These are phyloP conservation scores for Achaetomium macrosporum DNA, from an alignment of 2,329 filamentous ascomycete species.

Conservation along the genomic window DNA sequence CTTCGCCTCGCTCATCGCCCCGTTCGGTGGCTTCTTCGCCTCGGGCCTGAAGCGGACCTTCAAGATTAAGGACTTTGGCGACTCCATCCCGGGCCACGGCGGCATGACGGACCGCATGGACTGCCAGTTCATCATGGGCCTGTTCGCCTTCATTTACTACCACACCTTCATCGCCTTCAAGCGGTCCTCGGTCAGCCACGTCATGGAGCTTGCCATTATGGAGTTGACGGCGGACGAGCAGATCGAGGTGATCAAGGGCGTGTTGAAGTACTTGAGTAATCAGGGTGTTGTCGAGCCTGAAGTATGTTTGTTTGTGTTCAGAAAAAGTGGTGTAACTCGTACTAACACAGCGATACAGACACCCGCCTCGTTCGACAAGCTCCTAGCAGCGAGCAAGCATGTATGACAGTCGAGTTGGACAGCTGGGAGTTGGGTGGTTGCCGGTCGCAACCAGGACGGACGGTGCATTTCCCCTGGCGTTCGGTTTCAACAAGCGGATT, in stretches of 20 bases:
- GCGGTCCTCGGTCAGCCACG: constrained; percentile 75
- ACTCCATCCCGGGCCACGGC: constrained; percentile 94
- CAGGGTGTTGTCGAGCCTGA: constrained; percentile 46
- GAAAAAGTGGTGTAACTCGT: not conserved
- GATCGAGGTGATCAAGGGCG: constrained; percentile 66
- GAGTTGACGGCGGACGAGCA: constrained; percentile 86
- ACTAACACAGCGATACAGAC: not conserved
- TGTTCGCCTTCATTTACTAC: constrained; percentile 98
- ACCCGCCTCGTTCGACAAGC: constrained; percentile 7
- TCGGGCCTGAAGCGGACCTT: constrained; percentile 97
- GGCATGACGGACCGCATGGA: constrained; percentile 99
- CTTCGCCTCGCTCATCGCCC: constrained; percentile 93
- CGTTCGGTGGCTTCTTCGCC: constrained; percentile 97
- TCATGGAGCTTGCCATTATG: constrained; percentile 87
- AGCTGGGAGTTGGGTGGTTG: not conserved
- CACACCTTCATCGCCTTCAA: constrained; percentile 92
- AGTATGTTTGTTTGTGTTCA: constrained; percentile 27
- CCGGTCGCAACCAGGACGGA: not conserved
- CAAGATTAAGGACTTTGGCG: constrained; percentile 99
- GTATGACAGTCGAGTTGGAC: constrained; percentile 3
- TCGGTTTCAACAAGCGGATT: constrained; percentile 15
- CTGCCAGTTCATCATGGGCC: constrained; percentile 99
- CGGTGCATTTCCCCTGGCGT: constrained; percentile 14
- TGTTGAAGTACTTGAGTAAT: constrained; percentile 59
- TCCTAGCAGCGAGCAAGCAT: constrained; percentile 5